Base-by-base conservation (phyloP, 108 stramenopile genomes). In the Fragilariopsis cylindrus region DNA sequence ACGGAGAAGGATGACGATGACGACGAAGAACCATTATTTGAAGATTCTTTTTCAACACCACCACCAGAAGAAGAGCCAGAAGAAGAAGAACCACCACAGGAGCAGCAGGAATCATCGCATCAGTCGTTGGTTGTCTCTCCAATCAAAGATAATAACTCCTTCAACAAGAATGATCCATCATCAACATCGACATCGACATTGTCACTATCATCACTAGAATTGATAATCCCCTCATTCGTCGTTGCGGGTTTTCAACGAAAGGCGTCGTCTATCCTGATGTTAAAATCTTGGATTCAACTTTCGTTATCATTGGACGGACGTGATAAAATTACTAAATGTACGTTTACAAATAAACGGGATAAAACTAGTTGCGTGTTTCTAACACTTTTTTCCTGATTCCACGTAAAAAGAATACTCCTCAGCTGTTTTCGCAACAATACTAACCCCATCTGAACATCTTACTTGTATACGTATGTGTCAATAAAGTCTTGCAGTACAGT, bases 231-330 rank as follows among this genome's bases (percentile, higher is more conserved):
- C 3, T 72, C 70, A 12, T 76, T 73, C 40, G 5, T 83, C 49
- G 16, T 55, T 2, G 47, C 70, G 7, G 82, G 82, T 39, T 46
- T 79, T 5, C 69, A 75, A 42, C 44, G 57, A 63, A 85, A 85
- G 54, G 80, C 79, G 45, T 49, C 54, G 18, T 73, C 63, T 40
- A 50, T 48, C 21, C 53, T 46, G 8, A 21, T 55, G 7, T 11
- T 79, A 42, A 75, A 86, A 70, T 82, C 84, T 70, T 94, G 92
- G 92, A 80, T 90, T 40, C 71, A 83, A 21, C 75, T 90, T 62
- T 76, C 84, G 4, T 70, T 94, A 9, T 91, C 92, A 21, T 74
- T 94, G 39, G 90, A 94, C 71, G 92, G 92, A 2, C 76, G 92
- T 1, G 92, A 94, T 68, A 94, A 94, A 78, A 80, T 91, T 65